Base-by-base conservation (phyloP, 2,329 filamentous ascomycete genomes). In the Fusarium sp. region DNA sequence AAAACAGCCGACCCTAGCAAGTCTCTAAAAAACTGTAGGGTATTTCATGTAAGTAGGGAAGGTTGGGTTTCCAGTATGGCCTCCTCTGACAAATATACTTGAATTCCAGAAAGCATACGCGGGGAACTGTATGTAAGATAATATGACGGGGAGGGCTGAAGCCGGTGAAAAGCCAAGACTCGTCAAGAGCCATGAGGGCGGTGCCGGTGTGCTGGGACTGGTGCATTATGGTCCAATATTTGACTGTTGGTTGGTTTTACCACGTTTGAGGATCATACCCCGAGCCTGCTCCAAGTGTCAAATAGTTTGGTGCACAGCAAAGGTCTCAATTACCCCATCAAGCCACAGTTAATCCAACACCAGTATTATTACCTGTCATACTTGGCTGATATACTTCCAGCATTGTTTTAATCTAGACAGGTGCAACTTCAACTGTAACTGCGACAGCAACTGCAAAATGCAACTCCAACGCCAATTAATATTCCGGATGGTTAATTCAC, bases 31-130 rank as follows among this genome's bases (percentile, higher is more conserved):
- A 24, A 23, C 34, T 56, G 38, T 56, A 56, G 30, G 54, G 54
- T 57, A 55, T 30, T 34, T 26, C 30, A n/a, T 44, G 17, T 52
- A 24, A 17, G 15, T n/a, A 19, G 12, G 24, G 28, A 34, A 21
- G 6, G 45, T 32, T 46, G 20, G 20, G 30, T 19, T 52, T 21
- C 28, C 12, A 42, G 28, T 24, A 62, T 40, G n/a, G 45, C 46
- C 38, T 57, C 56, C 49, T 36, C 43, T 66, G 56, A 58, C 47
- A 66, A 58, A 51, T 58, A 45, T 56, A 43, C 45, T 28, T 32
- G 30, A n/a, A 34, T 21, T 26, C 21, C 24, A 45, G n/a, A 9
- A 5, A 48, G 21, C 21, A 34, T 56, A 15, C 11, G 10, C 26
- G 10, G 30, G 23, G 15, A 10, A 10, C 24, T 59, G 39, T 44